These are phyloP conservation scores for Camelina sativa DNA, from an alignment of 345 rosid genomes.

Conservation along the genomic window DNA sequence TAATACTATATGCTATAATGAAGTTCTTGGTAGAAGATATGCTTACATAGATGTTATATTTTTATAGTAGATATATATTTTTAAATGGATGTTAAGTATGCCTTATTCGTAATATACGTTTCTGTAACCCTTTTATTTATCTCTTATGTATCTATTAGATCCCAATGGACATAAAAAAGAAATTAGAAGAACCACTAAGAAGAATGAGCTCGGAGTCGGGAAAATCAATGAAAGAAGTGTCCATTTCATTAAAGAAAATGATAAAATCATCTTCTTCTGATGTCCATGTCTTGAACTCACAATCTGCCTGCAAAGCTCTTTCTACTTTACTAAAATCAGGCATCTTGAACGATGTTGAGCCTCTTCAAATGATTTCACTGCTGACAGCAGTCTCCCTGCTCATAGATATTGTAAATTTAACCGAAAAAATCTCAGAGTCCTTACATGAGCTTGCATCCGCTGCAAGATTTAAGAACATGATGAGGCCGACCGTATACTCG, in stretches of 20 bases:
- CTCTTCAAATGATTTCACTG: constrained; percentile 50
- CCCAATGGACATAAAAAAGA: constrained; percentile 46
- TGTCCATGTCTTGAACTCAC: constrained; percentile 53
- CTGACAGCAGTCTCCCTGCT: constrained; percentile 62
- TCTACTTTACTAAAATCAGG: constrained; percentile 53
- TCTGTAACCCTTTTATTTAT: background rate
- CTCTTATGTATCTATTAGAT: constrained; percentile 33
- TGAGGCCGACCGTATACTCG: constrained; percentile 29
- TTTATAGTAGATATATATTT: background rate
- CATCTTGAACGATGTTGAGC: constrained; percentile 52
- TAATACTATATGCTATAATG: background rate
- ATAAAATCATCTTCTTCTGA: constrained; percentile 41
- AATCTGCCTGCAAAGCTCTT: constrained; percentile 48
- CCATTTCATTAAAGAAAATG: constrained; percentile 58
- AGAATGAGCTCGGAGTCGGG: constrained; percentile 60
- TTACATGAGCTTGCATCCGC: constrained; percentile 56
- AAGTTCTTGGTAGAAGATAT: background rate
- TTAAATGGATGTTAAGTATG: background rate
- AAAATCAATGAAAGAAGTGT: constrained; percentile 58
- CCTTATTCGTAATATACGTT: constrained; percentile 14
- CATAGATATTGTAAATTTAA: constrained; percentile 55
- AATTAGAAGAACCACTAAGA: constrained; percentile 54
- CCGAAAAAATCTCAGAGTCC: constrained; percentile 54
- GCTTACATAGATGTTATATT: background rate
- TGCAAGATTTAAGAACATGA: constrained; percentile 51